Evolutionary conservation across 352 stramenopile genomes (phyloP), one percentile per base, ranked within the genome.

Genomic region (Phytophthora pistaciae): DNA sequence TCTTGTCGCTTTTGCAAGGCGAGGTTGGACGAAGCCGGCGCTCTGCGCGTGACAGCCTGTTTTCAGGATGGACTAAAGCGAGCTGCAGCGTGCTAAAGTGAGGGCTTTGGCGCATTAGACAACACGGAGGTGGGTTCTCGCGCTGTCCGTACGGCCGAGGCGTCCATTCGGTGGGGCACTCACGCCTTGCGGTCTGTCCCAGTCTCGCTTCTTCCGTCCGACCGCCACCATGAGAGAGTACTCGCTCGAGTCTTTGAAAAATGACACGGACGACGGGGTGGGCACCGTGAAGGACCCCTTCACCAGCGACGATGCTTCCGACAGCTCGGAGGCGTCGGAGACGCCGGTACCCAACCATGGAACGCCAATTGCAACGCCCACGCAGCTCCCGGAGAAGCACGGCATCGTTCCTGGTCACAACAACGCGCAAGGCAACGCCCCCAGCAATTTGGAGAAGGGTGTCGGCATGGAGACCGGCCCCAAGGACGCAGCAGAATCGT

Each of bases 141-240:
- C 36, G 48, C 48, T 66, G 64, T 71, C 29, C 59, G 60, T 53
- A 27, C 33, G 52, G 49, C 60, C 56, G 56, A 61, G 5, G 46
- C 20, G n/a, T 69, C 18, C 59, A 65, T 78, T 74, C 56, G 66
- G 60, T 71, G 71, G 23, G 61, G 71, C 31, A 70, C 50, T 65
- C 7, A 49, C 63, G 14, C 23, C 44, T 52, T 29, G 23, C 36
- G 10, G 46, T 33, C 60, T 59, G 53, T 25, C 50, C 23, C 72
- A 79, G 68, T 79, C 68, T 66, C 59, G 38, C 58, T 76, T 76
- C 63, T 79, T 52, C 68, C 49, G 64, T 70, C 49, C 49, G 31
- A 65, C 42, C 13, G 31, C 25, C 4, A 74, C 46, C 33, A 79
- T 79, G 72, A 66, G 56, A 46, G 57, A 76, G 55, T 79, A 69